A percentile compares a stretch with the other conserved stretches of the same genome.
Conservation (phyloP, 2,329 filamentous ascomycete genomes). For the Bertia moriformis region DNA sequence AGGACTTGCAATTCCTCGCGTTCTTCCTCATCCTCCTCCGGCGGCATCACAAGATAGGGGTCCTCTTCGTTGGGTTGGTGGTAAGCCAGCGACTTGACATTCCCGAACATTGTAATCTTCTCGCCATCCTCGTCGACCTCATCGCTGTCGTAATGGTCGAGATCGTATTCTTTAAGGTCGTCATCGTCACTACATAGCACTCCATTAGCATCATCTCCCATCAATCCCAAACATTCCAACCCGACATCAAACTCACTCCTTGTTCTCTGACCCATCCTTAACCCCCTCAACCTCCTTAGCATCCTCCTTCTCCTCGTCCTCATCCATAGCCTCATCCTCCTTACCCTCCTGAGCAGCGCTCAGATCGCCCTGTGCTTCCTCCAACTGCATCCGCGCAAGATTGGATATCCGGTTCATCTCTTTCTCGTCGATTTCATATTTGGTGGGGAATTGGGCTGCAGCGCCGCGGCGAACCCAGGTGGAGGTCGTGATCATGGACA, state of each 20-base stretch:
- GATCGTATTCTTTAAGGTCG: slow-evolving; percentile 87
- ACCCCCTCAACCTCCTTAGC: slow-evolving; percentile 22
- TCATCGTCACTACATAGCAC: slow-evolving; percentile 51
- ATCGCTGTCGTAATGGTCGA: slow-evolving; percentile 90
- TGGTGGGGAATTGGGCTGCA: slow-evolving; percentile 60
- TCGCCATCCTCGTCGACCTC: slow-evolving; percentile 41
- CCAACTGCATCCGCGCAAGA: slow-evolving; percentile 63
- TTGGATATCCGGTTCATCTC: slow-evolving; percentile 64
- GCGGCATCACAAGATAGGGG: slow-evolving; percentile 83
- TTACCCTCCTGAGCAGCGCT: slow-evolving; percentile 26
- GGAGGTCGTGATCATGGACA: slow-evolving; percentile 64
- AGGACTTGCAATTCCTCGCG: slow-evolving; percentile 87
- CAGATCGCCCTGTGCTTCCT: slow-evolving; percentile 48
- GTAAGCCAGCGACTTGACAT: slow-evolving; percentile 83
- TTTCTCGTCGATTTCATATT: slow-evolving; percentile 62
- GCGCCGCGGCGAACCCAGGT: slow-evolving; percentile 66
- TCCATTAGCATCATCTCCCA: too few relatives aligned
- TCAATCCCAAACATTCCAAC: background rate
- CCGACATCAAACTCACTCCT: too few relatives aligned
- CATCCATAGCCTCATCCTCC: slow-evolving; percentile 1
- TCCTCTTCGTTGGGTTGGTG: slow-evolving; percentile 90
- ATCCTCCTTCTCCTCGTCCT: slow-evolving; percentile 14
- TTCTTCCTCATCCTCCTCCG: slow-evolving; percentile 72
- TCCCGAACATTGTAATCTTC: slow-evolving; percentile 62
- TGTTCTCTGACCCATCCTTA: too few relatives aligned